These are phyloP conservation scores for Thecaphora thlaspeos DNA, from an alignment of 1,284 basidiomycete species.

Conservation along the genomic window DNA sequence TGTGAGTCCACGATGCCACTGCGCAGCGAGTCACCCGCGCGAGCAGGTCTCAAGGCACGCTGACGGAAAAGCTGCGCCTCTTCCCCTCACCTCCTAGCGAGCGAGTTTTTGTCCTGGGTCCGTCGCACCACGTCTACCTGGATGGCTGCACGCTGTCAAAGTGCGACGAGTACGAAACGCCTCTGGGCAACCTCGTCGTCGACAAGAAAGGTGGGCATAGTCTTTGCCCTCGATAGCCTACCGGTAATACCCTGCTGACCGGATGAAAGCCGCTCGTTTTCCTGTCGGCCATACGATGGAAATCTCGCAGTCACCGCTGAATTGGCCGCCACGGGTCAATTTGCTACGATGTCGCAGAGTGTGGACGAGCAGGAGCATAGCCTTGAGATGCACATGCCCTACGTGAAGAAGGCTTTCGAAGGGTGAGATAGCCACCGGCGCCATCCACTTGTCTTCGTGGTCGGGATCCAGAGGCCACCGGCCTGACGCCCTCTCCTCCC, in stretches of 20 bases:
- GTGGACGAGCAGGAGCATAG: slow-evolving; percentile 94
- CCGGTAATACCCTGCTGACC: no score
- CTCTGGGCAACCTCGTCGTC: slow-evolving; percentile 76
- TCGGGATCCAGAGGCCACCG: no score
- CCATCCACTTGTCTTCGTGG: no score
- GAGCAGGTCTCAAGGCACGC: neutral
- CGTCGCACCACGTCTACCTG: slow-evolving; percentile 89
- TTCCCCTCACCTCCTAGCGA: slow-evolving; percentile 64
- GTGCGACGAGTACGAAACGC: slow-evolving; percentile 77
- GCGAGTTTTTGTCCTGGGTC: slow-evolving; percentile 89
- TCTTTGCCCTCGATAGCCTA: neutral
- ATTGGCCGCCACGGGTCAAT: slow-evolving; percentile 70
- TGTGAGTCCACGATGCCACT: no score
- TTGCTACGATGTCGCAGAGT: slow-evolving; percentile 68
- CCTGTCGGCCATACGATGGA: no score
- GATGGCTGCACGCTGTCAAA: slow-evolving; percentile 79
- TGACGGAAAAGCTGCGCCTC: neutral
- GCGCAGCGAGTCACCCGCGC: no score
- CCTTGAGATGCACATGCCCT: slow-evolving; percentile 96
- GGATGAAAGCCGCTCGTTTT: no score
- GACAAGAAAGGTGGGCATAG: slow-evolving; percentile 70
- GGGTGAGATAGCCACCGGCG: slow-evolving; percentile 63
- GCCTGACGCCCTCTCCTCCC: no score
- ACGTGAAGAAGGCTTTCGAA: slow-evolving; percentile 81
- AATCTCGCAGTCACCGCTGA: slow-evolving; percentile 71